Conservation (phyloP, 2,329 filamentous ascomycete species). For the Aspergillus unguis region DNA sequence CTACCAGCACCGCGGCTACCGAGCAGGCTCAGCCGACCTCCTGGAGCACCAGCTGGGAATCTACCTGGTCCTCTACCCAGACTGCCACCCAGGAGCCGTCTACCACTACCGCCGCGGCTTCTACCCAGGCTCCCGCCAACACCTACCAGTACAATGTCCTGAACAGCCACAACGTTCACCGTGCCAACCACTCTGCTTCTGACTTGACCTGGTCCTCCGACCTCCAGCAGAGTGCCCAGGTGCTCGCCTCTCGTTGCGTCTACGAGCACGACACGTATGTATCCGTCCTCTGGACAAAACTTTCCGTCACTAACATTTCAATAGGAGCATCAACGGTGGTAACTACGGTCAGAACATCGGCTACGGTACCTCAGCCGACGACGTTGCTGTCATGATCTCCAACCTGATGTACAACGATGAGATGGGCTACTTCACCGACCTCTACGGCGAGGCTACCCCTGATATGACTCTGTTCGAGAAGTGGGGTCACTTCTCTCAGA, state of each 20-base stretch:
- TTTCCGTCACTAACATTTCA: slow-evolving; percentile 9
- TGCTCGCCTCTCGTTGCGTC: slow-evolving; percentile 63
- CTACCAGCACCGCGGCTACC: slow-evolving; percentile 5
- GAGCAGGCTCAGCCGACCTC: not conserved
- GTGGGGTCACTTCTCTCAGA: slow-evolving; percentile 74
- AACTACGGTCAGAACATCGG: slow-evolving; percentile 92
- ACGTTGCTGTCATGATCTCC: slow-evolving; percentile 67
- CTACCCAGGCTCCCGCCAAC: slow-evolving; percentile 16
- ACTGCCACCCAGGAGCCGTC: slow-evolving; percentile 1
- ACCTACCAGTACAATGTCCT: slow-evolving; percentile 39
- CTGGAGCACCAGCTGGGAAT: not conserved
- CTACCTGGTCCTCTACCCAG: slow-evolving; percentile 11
- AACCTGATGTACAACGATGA: slow-evolving; percentile 90
- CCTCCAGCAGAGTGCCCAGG: slow-evolving; percentile 62
- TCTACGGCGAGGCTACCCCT: slow-evolving; percentile 61
- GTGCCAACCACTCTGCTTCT: slow-evolving; percentile 71
- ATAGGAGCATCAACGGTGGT: slow-evolving; percentile 52
- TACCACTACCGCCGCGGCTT: slow-evolving; percentile 4
- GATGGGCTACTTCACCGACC: slow-evolving; percentile 53
- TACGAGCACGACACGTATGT: slow-evolving; percentile 73
- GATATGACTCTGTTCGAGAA: slow-evolving; percentile 59
- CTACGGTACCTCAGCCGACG: slow-evolving; percentile 55
- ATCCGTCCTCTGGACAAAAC: not conserved
- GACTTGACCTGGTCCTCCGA: slow-evolving; percentile 63
- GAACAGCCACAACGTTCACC: slow-evolving; percentile 81